Evolutionary conservation across 495 filamentous ascomycete genomes (phyloP), one percentile per base, ranked within the genome.

Genomic region (Talaromyces trachyspermus): DNA sequence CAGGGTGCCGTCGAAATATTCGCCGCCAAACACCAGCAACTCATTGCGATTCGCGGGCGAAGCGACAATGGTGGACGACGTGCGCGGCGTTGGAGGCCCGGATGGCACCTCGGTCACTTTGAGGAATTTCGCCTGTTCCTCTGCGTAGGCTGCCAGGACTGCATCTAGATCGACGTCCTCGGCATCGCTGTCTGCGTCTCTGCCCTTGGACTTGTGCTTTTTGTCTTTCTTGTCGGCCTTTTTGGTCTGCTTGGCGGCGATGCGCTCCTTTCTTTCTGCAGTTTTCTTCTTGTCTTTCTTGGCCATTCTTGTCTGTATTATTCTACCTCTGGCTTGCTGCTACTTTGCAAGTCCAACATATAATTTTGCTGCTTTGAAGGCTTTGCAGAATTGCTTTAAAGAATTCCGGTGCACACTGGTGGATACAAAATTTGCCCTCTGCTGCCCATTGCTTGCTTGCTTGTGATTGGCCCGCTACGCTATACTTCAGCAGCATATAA

Each of bases 101-200:
- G 77, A 81, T 2, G 75, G 61, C 6, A 76, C 74, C 65, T 98
- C 92, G 3, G 91, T 95, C 56, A 98, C 79, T 70, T 95, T 95
- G 52, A 91, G 78, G 57, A 92, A 95, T 55, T 84, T 83, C 47
- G 92, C 90, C 70, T 98, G 92, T 66, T 89, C 66, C 49, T 73
- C 71, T 18, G 74, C 71, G 59, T 95, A 97, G 65, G 92, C 88
- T 14, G 88, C 89, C 10, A 97, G 81, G n/a, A 98, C 88, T n/a
- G 83, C 80, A 63, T 98, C 92, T 33, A 98, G 71, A 66, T 98
- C 92, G n/a, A 90, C 80, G 54, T 95, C 89, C 67, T 95, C 89
- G 29, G 71, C 85, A 58, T 92, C 86, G 60, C 84, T 89, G 57
- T 88, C 86, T 19, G 78, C 82, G 54, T 76, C 71, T 26, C 60